Evolutionary conservation across 2,329 filamentous ascomycete species (phyloP).

Genomic region (Pseudocercospora vitis): DNA sequence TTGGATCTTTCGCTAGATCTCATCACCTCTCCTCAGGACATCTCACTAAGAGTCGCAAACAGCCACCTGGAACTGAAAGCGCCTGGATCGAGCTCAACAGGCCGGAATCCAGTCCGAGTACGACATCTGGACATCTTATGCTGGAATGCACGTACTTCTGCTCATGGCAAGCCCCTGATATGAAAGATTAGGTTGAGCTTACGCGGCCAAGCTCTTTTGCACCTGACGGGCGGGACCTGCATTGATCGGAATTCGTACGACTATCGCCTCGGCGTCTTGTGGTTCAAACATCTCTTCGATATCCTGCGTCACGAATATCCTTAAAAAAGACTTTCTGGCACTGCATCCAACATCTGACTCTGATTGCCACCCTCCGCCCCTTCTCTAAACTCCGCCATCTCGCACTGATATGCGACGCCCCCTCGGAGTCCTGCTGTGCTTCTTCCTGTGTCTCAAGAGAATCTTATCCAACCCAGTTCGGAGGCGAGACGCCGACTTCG

Average conservation of each 20-base stretch:
- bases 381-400: too few relatives aligned
- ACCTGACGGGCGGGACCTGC: too few relatives aligned
- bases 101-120: not conserved
- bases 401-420: constrained; percentile 11
- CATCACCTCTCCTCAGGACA: too few relatives aligned
- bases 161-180: not conserved
- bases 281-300: too few relatives aligned
- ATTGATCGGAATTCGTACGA: not conserved
- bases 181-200: not conserved
- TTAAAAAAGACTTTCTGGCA: not conserved
- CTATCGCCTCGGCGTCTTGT: not conserved
- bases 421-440: constrained; percentile 6
- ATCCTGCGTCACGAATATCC: too few relatives aligned
- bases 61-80: too few relatives aligned
- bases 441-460: not conserved
- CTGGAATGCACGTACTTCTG: not conserved
- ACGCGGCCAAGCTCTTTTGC: constrained; percentile 15
- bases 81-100: too few relatives aligned
- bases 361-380: too few relatives aligned
- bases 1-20: too few relatives aligned
- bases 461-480: constrained; percentile 12
- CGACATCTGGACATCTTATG: not conserved
- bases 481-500: constrained; percentile 45
- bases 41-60: too few relatives aligned
- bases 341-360: too few relatives aligned